Base-by-base conservation (phyloP, 371 early-diverging fungal genomes). In the Saksenaea oblongispora region DNA sequence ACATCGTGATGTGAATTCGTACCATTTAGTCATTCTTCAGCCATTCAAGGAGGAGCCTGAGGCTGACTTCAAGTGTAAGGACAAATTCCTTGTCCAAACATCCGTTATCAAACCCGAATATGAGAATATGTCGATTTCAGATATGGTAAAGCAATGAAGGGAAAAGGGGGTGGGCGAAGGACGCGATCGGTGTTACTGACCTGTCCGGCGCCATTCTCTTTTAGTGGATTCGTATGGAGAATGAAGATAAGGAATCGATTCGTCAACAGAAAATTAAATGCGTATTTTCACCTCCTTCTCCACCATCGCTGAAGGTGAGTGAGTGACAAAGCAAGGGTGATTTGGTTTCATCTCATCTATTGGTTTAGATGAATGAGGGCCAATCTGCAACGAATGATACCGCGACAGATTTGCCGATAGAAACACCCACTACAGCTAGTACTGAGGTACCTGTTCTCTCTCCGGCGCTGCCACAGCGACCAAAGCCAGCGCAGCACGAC, bases 81-180 rank as follows among this genome's bases (percentile, higher is more conserved):
- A 93, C 84, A 91, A 91, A 76, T 93, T 93, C 69, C 69, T 91
- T 27, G 81, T 93, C n/a, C 91, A 91, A 72, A 91, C 89, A 39
- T 85, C 95, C 42, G 78, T 80, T 59, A 87, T 95, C 54, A 82
- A 87, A 15, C 77, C 85, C 15, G 75, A 78, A 18, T 74, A 73
- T 26, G 75, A 79, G 54, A 34, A 26, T 53, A 3, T 47, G 51
- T 47, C 51, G 22, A 47, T 47, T 22, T 47, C 51, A 22, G 51
- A 47, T 18, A 47, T 47, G 51, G 51, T 47, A 22, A 47, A 22
- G n/a, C 14, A 41, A 5, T 41, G 42, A 41, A 14, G 14, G 9
- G 10, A 18, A 18, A 22, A 9, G 22, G 22, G n/a, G 24, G 51
- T 9, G 10, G 22, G 2, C 17, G 9, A 11, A 8, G 10, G 18